These are phyloP conservation scores for Aureobasidium sp. DNA, from an alignment of 2,329 filamentous ascomycete species.

Conservation along the genomic window DNA sequence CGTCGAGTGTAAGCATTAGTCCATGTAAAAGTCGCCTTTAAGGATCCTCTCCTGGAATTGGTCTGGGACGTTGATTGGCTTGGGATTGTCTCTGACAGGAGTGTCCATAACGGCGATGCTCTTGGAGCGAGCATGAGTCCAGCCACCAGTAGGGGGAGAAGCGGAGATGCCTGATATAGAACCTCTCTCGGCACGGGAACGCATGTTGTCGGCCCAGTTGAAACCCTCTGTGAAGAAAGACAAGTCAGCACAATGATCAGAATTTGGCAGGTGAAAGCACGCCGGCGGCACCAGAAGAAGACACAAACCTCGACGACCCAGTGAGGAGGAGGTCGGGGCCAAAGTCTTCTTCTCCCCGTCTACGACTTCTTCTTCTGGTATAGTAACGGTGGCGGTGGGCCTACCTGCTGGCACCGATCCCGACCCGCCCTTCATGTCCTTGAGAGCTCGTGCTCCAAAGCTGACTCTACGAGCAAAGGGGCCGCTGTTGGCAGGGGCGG, in stretches of 20 bases:
- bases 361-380: conserved; percentile 16
- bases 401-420: conserved; percentile 53
- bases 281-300: conserved; percentile 41
- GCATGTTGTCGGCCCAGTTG: conserved; percentile 95
- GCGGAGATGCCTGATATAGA: conserved; percentile 46
- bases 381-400: conserved; percentile 38
- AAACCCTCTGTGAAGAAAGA: conserved; percentile 70
- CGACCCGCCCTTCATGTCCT: conserved; percentile 61
- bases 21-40: conserved; percentile 98
- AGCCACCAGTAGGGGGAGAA: conserved; percentile 26
- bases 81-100: conserved; percentile 49
- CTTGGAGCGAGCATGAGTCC: conserved; percentile 57
- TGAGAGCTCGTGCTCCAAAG: conserved; percentile 75
- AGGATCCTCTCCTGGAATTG: conserved; percentile 94
- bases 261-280: conserved; percentile 56
- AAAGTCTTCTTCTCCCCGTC: conserved; percentile 18
- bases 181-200: conserved; percentile 75
- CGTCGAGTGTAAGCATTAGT: conserved; percentile 42
- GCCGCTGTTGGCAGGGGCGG: conserved; percentile 54
- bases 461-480: conserved; percentile 82
- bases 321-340: conserved; percentile 28
- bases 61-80: conserved; percentile 60
- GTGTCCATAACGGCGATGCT: conserved; percentile 57
- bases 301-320: conserved; percentile 27
- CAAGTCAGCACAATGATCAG: conserved; percentile 34